Evolutionary conservation across 139 green algal genomes (phyloP).

Genomic region (Chlorella ohadii): DNA sequence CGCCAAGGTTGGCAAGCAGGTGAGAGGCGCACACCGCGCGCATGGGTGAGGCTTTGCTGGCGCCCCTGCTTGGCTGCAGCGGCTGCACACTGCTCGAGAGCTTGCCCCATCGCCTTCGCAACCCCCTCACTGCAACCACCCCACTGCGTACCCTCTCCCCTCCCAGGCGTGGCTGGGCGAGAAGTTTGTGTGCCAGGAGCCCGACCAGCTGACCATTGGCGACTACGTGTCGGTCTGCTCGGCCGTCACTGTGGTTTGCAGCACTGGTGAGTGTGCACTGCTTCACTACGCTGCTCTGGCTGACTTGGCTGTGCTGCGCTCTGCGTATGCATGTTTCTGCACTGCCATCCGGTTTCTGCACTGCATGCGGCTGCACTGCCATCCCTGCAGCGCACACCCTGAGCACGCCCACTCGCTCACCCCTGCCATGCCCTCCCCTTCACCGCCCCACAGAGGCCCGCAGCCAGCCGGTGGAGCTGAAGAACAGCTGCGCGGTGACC

Average conservation of each 20-base stretch:
- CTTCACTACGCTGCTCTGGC: not conserved
- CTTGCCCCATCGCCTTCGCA: too few relatives aligned
- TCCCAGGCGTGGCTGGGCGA: constrained; percentile 3
- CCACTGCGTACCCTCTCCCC: not conserved
- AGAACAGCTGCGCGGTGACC: not conserved
- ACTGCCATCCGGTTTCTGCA: too few relatives aligned
- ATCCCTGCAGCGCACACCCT: too few relatives aligned
- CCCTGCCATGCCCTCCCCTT: not conserved
- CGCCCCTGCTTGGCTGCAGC: too few relatives aligned
- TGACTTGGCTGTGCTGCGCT: not conserved
- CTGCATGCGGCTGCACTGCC: too few relatives aligned
- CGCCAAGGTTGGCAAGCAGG: constrained; percentile 6
- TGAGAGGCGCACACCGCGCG: too few relatives aligned
- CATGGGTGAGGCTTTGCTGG: too few relatives aligned
- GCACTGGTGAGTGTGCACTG: not conserved
- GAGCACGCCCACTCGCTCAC: not conserved
- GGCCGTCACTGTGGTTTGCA: not conserved
- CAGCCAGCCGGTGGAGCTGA: not conserved
- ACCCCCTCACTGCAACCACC: not conserved
- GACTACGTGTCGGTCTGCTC: constrained; percentile 6
- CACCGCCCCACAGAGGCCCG: not conserved
- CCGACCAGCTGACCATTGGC: constrained; percentile 3
- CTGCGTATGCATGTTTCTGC: not conserved
- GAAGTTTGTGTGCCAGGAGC: not conserved
- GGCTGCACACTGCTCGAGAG: too few relatives aligned